These are phyloP conservation scores for Dipteronia dyeriana DNA, from an alignment of 345 rosid species.

Conservation along the genomic window DNA sequence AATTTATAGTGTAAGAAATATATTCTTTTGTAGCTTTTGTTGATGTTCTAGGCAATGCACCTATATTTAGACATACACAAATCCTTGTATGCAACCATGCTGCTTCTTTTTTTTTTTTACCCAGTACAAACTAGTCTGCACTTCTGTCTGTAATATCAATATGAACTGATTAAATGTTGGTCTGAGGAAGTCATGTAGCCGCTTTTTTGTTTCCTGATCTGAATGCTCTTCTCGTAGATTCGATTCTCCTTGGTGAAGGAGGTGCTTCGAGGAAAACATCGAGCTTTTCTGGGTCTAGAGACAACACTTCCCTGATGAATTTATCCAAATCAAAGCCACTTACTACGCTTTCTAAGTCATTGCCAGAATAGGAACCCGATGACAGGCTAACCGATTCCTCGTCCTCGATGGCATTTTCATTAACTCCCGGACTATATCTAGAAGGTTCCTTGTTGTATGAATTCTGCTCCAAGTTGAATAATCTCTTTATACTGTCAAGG, in stretches of 20 bases:
- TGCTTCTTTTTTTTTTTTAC: background rate
- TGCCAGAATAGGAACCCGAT: constrained; percentile 29
- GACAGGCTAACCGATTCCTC: constrained; percentile 25
- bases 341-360: constrained; percentile 29
- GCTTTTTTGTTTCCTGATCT: constrained; percentile 31
- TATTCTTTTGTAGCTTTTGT: background rate
- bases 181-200: constrained; percentile 13
- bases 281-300: constrained; percentile 59
- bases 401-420: constrained; percentile 21
- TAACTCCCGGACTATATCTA: constrained; percentile 24
- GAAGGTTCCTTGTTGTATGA: constrained; percentile 37
- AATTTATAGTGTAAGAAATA: background rate
- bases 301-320: constrained; percentile 52
- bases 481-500: constrained; percentile 80
- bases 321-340: constrained; percentile 62
- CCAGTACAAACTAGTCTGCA: background rate
- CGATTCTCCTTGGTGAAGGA: constrained; percentile 23
- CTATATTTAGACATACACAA: constrained; percentile 5
- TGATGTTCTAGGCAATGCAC: background rate
- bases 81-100: background rate
- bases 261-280: constrained; percentile 45
- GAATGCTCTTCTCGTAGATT: constrained; percentile 43
- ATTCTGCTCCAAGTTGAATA: constrained; percentile 68
- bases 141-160: background rate
- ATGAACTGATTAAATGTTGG: constrained; percentile 11